phyloP scores from a whole-genome alignment of 148 eudicot species.

The Rhododendron henanense region DNA sequence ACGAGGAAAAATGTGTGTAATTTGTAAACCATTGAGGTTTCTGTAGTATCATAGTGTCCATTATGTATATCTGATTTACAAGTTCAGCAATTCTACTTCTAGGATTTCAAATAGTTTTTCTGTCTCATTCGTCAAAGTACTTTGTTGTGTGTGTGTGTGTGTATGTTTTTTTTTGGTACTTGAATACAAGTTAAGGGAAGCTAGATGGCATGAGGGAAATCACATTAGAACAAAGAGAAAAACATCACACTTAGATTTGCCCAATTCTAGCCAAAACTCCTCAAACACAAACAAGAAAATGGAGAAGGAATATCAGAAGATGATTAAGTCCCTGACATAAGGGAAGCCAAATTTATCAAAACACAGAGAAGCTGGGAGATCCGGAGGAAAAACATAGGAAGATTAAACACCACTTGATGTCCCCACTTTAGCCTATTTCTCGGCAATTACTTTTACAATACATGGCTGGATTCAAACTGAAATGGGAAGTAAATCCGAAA shows the following conservation, averaged over 20 bases:
- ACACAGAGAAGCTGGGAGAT: not conserved
- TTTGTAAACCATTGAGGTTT: not conserved
- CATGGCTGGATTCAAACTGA: not conserved
- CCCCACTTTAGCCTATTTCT: not conserved
- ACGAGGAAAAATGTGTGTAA: not conserved
- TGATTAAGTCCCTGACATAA: not conserved
- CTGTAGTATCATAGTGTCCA: not conserved
- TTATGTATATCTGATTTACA: not conserved
- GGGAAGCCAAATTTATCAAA: not conserved
- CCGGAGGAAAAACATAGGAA: not conserved
- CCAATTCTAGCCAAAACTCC: not conserved
- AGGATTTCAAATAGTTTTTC: not conserved
- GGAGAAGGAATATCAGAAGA: not conserved
- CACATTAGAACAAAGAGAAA: not conserved
- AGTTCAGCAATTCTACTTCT: not conserved
- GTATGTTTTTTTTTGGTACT: not conserved
- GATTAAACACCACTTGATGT: not conserved
- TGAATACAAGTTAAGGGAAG: not conserved
- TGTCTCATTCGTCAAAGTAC: not conserved
- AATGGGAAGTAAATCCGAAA: not conserved
- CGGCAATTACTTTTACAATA: not conserved
- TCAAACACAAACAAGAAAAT: not conserved
- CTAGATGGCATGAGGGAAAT: not conserved
- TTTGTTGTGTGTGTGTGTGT: not conserved
- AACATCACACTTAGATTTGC: not conserved